Evolutionary conservation across 805 yeast species (phyloP), one percentile per base, ranked within the genome.

Genomic region (Saccharomycopsis olivae): DNA sequence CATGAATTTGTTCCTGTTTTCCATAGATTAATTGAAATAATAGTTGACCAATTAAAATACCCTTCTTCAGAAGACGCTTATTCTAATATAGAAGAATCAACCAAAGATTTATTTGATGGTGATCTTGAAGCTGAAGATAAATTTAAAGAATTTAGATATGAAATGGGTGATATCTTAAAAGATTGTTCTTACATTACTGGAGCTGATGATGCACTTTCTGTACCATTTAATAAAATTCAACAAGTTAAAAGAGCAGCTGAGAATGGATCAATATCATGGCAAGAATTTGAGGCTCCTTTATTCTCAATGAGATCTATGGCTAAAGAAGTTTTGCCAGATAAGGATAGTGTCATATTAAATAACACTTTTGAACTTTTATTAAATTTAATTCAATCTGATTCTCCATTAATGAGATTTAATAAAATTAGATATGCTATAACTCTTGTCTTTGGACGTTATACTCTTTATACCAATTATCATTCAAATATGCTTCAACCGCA

Each of bases 161-260:
- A 86, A 41, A 84, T 92, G 83, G 97, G 97, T 29, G 97, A 92
- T 57, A 95, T 89, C n/a, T 63, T 92, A 46, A 94, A 94, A 55
- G 95, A 87, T 55, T 87, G 97, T 63, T 84, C 96, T 51, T 83
- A 84, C 1, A 89, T 92, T 3, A 76, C 85, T 32, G 97, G 97
- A 1, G 68, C 94, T 2, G 61, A 71, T 8, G 64, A 60, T 30
- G 86, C 95, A 0, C 64, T 92, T 27, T 58, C 62, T 17, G 77
- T 83, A 39, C 94, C 96, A 15, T 80, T 76, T 23, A 34, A 17
- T 11, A 34, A 33, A 6, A 32, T 36, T 21, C 51, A 56, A n/a
- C 56, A 59, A 34, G 40, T 52, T 2, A 53, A 51, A 36, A 63
- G 66, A n/a, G 55, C 58, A 31, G 19, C 5, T 3, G 35, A 17